Evolutionary conservation across 768 basidiomycete genomes (phyloP), one percentile per base, ranked within the genome.

Genomic region (Pseudohyphozyma bogoriensis): DNA sequence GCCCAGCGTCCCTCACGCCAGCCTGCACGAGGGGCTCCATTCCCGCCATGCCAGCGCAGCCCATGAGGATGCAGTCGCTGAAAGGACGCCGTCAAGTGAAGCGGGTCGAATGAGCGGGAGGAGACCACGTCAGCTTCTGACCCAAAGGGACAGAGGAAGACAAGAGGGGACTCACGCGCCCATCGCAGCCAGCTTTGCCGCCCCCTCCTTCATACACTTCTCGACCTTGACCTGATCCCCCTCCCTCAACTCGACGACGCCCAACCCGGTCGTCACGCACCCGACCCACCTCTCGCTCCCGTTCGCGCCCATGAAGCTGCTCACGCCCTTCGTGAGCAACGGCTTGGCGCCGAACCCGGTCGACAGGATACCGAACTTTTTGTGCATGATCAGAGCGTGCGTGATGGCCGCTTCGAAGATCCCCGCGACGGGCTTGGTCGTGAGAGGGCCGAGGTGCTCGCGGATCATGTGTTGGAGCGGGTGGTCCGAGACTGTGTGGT

Each of bases 381-480:
- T 37, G 26, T 37, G 44, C 29, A 60, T 28, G 37, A 64, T 58
- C 18, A 69, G 56, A 2, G 56, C 62, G 20, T 64, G 51, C 20
- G 57, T 3, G 24, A 69, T 33, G 5, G 58, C 68, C 10, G 58
- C 55, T n/a, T 64, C 58, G 56, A 69, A 67, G 55, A 69, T 69
- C 32, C 68, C 68, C 35, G 67, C 50, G 53, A 63, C 64, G 22
- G 35, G 33, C 8, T 62, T 60, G 11, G 52, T 13, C 9, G 65
- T 58, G 1, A 61, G 36, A 6, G 63, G 62, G n/a, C 65, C 62
- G 42, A 69, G 63, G 35, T 67, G 55, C n/a, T 64, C 63, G 20
- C 63, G 57, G 29, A 69, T 62, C 58, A 64, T 67, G 56, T 64
- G 65, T 24, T 67, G 66, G 4, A 69, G 56, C 2, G 68, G 63